Percentiles rank a stretch among this genome's conserved stretches.
These are phyloP conservation scores for Lactifluus echinatus DNA, from an alignment of 768 basidiomycete genomes.

Conservation along the genomic window DNA sequence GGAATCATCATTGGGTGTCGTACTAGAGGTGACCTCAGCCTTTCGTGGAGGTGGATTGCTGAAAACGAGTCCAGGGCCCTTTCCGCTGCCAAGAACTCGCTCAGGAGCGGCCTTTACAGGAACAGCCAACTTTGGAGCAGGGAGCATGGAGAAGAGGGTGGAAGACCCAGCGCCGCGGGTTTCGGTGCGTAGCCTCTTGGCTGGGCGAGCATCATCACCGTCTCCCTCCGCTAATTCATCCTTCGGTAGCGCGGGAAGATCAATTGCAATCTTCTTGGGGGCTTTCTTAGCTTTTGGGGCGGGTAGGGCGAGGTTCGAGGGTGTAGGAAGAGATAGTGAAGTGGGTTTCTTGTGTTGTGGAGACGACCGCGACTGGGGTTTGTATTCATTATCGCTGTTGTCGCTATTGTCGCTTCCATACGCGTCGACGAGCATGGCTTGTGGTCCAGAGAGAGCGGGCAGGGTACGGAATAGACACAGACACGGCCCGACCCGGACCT, in stretches of 20 bases:
- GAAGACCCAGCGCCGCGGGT: slow-evolving; percentile 50
- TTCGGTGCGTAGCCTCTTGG: slow-evolving; percentile 50
- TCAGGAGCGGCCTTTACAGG: slow-evolving; percentile 37
- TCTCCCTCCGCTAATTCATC: slow-evolving; percentile 33
- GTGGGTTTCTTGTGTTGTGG: slow-evolving; percentile 27
- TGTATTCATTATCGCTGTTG: slow-evolving; percentile 41
- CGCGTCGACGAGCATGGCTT: slow-evolving; percentile 60
- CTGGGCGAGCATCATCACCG: slow-evolving; percentile 35
- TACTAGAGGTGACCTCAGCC: neutral
- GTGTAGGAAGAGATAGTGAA: slow-evolving; percentile 30
- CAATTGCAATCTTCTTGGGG: slow-evolving; percentile 57
- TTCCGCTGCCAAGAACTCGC: slow-evolving; percentile 57
- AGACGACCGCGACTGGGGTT: slow-evolving; percentile 21
- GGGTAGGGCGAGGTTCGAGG: slow-evolving; percentile 26
- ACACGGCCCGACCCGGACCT: too few species aligned
- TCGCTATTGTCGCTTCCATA: slow-evolving; percentile 56
- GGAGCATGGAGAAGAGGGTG: slow-evolving; percentile 62
- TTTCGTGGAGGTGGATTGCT: slow-evolving; percentile 24
- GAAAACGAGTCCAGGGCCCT: slow-evolving; percentile 56
- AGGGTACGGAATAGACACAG: too few species aligned
- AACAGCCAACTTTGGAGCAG: slow-evolving; percentile 55
- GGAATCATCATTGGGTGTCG: neutral
- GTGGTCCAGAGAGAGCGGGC: too few species aligned
- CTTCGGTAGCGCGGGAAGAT: slow-evolving; percentile 41
- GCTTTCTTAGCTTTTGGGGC: slow-evolving; percentile 39